Conservation (phyloP, 768 basidiomycete species). For the Termitomyces sp. region DNA sequence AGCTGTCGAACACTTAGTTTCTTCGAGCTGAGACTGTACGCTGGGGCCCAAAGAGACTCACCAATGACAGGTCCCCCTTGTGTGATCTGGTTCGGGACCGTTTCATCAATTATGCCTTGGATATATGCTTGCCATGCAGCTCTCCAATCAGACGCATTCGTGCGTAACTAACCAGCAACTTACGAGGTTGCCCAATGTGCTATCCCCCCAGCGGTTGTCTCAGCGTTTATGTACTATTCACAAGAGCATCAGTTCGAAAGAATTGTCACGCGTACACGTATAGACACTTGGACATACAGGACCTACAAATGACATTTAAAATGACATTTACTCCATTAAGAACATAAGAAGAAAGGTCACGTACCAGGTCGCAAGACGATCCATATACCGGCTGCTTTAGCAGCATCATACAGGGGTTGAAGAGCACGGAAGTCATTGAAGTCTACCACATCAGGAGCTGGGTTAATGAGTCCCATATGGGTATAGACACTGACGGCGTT, state of each 20-base stretch:
- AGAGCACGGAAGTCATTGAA: slow-evolving; percentile 69
- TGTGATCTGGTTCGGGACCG: slow-evolving; percentile 64
- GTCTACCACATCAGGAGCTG: slow-evolving; percentile 69
- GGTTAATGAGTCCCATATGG: slow-evolving; percentile 79
- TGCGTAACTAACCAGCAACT: slow-evolving; percentile 65
- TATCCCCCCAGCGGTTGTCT: slow-evolving; percentile 75
- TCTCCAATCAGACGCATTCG: slow-evolving; percentile 68
- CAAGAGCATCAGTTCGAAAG: neutral
- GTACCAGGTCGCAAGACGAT: slow-evolving; percentile 75
- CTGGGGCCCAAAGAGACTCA: too few species aligned
- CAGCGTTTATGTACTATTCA: slow-evolving; percentile 68
- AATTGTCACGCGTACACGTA: too few species aligned
- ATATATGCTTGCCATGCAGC: slow-evolving; percentile 75
- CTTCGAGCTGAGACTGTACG: too few species aligned
- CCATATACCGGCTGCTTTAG: slow-evolving; percentile 71
- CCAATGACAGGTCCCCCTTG: slow-evolving; percentile 72
- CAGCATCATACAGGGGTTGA: slow-evolving; percentile 71
- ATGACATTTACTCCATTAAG: neutral
- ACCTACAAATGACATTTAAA: slow-evolving; percentile 33
- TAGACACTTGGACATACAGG: slow-evolving; percentile 28
- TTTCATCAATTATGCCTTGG: slow-evolving; percentile 56
- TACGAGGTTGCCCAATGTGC: slow-evolving; percentile 69
- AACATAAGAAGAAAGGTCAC: slow-evolving; percentile 5
- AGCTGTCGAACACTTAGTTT: too few species aligned
- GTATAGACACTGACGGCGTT: too few species aligned